Conservation (phyloP, 2,329 filamentous ascomycete species). For the Scedosporium minutisporum region DNA sequence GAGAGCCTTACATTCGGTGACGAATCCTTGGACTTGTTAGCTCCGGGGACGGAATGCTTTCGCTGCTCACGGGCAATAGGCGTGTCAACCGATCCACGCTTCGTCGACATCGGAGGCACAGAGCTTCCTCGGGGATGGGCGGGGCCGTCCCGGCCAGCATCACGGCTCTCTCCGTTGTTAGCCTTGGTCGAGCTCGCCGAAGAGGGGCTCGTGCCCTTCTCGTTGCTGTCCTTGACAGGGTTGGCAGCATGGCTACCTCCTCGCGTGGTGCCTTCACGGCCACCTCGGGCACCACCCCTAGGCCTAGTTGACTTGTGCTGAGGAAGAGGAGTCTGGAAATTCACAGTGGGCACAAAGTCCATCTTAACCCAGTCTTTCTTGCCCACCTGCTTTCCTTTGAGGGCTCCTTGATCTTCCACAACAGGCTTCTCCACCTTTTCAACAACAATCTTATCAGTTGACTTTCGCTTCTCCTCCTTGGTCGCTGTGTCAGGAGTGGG, state of each 20-base stretch:
- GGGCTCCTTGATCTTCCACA: conserved; percentile 40
- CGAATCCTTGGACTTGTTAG: conserved; percentile 33
- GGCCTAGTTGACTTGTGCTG: conserved; percentile 38
- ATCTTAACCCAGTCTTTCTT: conserved; percentile 84
- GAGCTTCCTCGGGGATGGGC: conserved; percentile 25
- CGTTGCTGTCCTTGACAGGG: not conserved
- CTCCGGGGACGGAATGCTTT: conserved; percentile 27
- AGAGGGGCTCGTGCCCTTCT: conserved; percentile 14
- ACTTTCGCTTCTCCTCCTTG: conserved; percentile 65
- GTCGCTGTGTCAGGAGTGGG: conserved; percentile 74
- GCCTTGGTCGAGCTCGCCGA: conserved; percentile 18
- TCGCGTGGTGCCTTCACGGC: conserved; percentile 24
- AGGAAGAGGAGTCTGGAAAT: conserved; percentile 75
- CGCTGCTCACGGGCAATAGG: conserved; percentile 32
- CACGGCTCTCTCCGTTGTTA: conserved; percentile 19
- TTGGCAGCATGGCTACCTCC: conserved; percentile 16
- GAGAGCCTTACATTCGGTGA: conserved; percentile 28
- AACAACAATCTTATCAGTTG: conserved; percentile 46
- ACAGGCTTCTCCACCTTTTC: conserved; percentile 55
- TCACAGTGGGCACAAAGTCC: conserved; percentile 72
- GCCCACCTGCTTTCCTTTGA: conserved; percentile 38
- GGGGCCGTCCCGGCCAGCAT: conserved; percentile 26
- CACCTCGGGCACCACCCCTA: conserved; percentile 37
- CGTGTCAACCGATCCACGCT: conserved; percentile 35
- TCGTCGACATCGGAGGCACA: conserved; percentile 25